These are phyloP conservation scores for Fusarium luffae DNA, from an alignment of 2,329 filamentous ascomycete genomes.

Conservation along the genomic window DNA sequence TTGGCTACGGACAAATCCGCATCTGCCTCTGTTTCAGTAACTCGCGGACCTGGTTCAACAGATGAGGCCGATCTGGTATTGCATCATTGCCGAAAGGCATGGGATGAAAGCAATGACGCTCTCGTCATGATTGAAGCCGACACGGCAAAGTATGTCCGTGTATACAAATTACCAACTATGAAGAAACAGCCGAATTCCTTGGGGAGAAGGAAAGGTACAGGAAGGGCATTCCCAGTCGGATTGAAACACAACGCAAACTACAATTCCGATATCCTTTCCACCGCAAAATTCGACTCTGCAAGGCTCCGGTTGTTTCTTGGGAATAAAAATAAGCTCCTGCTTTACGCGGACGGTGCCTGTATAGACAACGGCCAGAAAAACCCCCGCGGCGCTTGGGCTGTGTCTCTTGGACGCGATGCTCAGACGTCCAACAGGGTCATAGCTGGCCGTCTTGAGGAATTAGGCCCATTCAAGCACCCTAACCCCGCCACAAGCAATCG, in stretches of 20 bases:
- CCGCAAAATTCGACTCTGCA: no score
- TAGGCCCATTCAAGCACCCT: neutral
- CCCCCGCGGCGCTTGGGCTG: neutral
- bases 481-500: neutral
- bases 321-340: neutral
- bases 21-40: no score
- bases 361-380: no score
- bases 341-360: no score
- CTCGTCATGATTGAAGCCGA: rapidly evolving
- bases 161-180: rapidly evolving
- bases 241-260: neutral
- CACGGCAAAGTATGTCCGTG: neutral
- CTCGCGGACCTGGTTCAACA: neutral
- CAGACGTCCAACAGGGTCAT: rapidly evolving
- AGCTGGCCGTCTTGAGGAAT: neutral
- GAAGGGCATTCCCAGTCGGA: neutral
- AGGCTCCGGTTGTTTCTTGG: no score
- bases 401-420: neutral
- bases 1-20: neutral
- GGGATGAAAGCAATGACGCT: neutral
- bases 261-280: neutral
- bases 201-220: neutral
- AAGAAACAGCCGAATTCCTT: rapidly evolving
- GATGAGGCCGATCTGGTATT: neutral
- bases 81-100: neutral